Base-by-base conservation (phyloP, 2,329 filamentous ascomycete genomes). In the Diaporthe citrichinensis region DNA sequence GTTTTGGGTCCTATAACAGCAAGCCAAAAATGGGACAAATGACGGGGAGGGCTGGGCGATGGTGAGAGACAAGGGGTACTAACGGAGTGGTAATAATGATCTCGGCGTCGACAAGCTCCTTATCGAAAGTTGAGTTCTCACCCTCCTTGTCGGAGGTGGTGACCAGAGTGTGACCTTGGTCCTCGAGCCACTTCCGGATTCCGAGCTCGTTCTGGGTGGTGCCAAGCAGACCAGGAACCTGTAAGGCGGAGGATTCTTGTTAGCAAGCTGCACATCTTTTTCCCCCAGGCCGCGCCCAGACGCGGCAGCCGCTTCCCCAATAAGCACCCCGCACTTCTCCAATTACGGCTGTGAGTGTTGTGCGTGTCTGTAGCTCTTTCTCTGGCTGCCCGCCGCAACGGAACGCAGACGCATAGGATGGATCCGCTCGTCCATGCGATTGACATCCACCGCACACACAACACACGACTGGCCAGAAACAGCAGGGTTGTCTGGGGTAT, bases 41-140 rank as follows among this genome's bases (percentile, higher is more conserved):
- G 59, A 20, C 12, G 25, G 4, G 28, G 10, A 36, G 10, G 74
- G 67, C 23, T 46, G 12, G 17, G 34, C 4, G 34, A 23, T 23
- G 31, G 14, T 23, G 17, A 28, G 46, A 25, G 25, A 3, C 51
- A 10, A 41, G 25, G 69, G 36, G 10, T 41, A 78, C 90, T 77
- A 86, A 98, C 94, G 97, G 97, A 75, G 97, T 99, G 80, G 97
- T 99, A 87, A 99, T 98, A 91, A 99, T 98, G 86, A 99, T 90
- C 87, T 99, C 97, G 78, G 97, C 95, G 84, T 98, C 97, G 77
- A 97, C 95, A 73, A 99, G 92, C 88, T 99, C 95, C 89, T 96
- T 91, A 87, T 98, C 97, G 77, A 99, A 98, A 80, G 90, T 94
- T 77, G 96, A 98, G 90, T 94, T 91, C 88, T 95, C 94, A 79